A percentile compares a stretch with the other conserved stretches of the same genome.
These are phyloP conservation scores for Malus sylvestris DNA, from an alignment of 306 rosid genomes.

Conservation along the genomic window DNA sequence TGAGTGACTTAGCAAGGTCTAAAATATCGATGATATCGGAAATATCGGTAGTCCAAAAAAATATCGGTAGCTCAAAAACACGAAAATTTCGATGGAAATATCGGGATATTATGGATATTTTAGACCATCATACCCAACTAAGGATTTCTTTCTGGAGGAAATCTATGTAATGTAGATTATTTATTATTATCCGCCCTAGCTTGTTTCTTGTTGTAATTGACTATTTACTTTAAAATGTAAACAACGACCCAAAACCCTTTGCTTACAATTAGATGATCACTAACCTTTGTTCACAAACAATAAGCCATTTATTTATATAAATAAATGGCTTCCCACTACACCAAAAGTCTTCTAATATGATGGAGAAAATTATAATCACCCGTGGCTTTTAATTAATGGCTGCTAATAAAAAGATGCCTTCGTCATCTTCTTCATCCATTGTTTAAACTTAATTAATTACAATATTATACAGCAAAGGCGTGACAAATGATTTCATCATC, in stretches of 20 bases:
- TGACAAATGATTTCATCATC: constrained; percentile 7
- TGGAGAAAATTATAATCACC: neutral
- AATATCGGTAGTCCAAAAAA: too few species aligned
- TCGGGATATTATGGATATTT: too few species aligned
- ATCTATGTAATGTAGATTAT: neutral
- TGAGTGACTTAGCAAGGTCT: too few species aligned
- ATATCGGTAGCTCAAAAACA: too few species aligned
- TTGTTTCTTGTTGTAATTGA: neutral
- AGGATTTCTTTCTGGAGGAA: too few species aligned
- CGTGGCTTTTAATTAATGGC: neutral
- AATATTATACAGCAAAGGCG: neutral
- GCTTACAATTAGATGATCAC: neutral
- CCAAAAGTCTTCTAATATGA: neutral
- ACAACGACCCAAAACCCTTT: neutral
- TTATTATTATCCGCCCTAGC: neutral
- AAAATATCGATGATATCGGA: too few species aligned
- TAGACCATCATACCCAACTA: too few species aligned
- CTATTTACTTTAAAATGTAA: neutral
- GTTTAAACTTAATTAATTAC: neutral
- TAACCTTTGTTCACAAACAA: neutral
- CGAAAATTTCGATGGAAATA: too few species aligned
- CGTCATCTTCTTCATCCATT: constrained; percentile 2
- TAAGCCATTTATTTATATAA: neutral
- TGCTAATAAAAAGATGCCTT: neutral
- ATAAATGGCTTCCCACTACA: constrained; percentile 10